A percentile compares a stretch with the other conserved stretches of the same genome.
Evolutionary conservation across 2,329 filamentous ascomycete species (phyloP).

Genomic region (Trichoderma oligosporum): DNA sequence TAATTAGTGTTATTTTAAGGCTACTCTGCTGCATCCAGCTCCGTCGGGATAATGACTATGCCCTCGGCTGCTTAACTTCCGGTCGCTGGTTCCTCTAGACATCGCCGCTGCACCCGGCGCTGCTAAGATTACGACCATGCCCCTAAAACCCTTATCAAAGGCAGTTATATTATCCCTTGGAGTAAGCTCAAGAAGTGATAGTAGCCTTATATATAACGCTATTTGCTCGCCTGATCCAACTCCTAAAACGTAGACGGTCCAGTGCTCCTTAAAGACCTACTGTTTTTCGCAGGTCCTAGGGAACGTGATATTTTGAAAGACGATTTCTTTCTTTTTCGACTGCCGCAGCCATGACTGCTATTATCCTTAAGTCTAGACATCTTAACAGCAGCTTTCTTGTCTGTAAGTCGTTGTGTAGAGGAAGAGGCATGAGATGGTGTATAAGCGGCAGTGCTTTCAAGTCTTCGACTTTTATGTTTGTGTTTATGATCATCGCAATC

Average conservation of each 20-base stretch:
- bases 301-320: not conserved
- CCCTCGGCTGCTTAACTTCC: not conserved
- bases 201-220: not conserved
- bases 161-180: too few relatives aligned
- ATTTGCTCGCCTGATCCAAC: not conserved
- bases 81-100: not conserved
- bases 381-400: not conserved
- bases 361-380: not conserved
- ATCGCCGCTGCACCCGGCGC: not conserved
- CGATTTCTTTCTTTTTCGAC: not conserved
- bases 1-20: too few relatives aligned
- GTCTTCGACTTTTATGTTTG: not conserved
- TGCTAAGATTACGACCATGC: too few relatives aligned
- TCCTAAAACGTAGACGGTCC: not conserved
- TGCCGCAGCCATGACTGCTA: not conserved
- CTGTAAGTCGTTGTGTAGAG: not conserved
- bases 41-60: not conserved
- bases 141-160: too few relatives aligned
- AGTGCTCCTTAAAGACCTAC: too few relatives aligned
- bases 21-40: not conserved
- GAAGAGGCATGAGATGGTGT: not conserved
- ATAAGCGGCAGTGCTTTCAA: not conserved
- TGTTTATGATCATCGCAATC: not conserved
- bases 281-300: not conserved
- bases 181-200: not conserved